Evolutionary conservation across 495 filamentous ascomycete genomes (phyloP).

Genomic region (Xylaria curta): DNA sequence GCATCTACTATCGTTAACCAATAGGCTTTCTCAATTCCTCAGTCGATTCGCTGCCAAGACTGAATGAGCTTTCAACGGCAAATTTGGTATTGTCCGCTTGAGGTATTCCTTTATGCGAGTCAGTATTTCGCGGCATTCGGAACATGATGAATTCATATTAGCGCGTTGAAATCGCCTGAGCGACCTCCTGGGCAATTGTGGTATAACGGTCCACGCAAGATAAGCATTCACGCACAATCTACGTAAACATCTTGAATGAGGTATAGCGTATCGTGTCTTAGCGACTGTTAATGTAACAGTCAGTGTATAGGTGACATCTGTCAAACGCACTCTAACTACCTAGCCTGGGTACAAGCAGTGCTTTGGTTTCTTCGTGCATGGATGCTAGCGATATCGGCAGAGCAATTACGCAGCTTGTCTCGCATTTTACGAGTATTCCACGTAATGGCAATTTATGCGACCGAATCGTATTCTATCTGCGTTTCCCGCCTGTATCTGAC

Average conservation of each 20-base stretch:
- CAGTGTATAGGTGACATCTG: not conserved
- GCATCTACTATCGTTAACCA: not conserved
- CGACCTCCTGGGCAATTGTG: not conserved
- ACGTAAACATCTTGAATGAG: not conserved
- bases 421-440: not conserved
- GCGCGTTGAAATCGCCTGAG: not conserved
- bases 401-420: not conserved
- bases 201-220: not conserved
- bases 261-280: not conserved
- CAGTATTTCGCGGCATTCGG: not conserved
- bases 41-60: not conserved
- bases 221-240: not conserved
- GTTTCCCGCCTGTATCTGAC: not conserved
- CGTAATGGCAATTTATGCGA: not conserved
- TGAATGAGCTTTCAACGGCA: not conserved
- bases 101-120: not conserved
- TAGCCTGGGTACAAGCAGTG: not conserved
- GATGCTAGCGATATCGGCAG: constrained; percentile 3
- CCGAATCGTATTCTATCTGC: not conserved
- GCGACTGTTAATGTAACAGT: not conserved
- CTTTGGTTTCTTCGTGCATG: not conserved
- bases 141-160: not conserved
- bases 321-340: not conserved
- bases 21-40: not conserved
- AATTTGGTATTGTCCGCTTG: not conserved